Evolutionary conservation across 1,284 basidiomycete species (phyloP).

Genomic region (Rhodotorula sp.): DNA sequence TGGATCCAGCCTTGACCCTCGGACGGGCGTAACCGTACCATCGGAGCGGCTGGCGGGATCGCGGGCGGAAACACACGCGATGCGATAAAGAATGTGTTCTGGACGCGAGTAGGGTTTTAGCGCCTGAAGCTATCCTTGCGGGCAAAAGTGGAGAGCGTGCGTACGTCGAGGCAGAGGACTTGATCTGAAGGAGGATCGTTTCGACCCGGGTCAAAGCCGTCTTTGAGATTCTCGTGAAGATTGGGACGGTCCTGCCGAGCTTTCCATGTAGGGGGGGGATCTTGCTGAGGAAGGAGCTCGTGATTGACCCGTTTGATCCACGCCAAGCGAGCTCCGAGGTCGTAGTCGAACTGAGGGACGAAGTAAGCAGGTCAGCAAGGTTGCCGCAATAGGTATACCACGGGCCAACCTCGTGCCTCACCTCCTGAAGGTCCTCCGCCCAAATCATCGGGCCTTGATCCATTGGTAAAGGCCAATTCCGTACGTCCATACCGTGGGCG

Average conservation of each 20-base stretch:
- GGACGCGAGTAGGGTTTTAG: conserved; percentile 4
- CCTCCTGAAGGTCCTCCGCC: conserved; percentile 15
- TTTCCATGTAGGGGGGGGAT: background rate
- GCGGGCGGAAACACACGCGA: conserved; percentile 22
- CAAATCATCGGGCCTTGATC: conserved; percentile 6
- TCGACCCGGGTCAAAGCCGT: conserved; percentile 26
- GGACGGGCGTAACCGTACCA: conserved; percentile 10
- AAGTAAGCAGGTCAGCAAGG: background rate
- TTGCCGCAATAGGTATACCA: background rate
- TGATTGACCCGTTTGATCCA: conserved; percentile 23
- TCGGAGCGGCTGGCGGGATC: background rate
- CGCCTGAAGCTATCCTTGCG: background rate
- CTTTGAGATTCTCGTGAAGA: conserved; percentile 11
- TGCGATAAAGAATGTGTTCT: conserved; percentile 30
- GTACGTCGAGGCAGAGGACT: conserved; percentile 4
- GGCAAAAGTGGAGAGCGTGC: background rate
- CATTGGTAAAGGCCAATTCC: conserved; percentile 20
- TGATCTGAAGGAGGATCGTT: conserved; percentile 16
- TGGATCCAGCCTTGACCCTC: conserved; percentile 23
- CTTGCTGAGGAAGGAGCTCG: conserved; percentile 15
- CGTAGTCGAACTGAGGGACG: conserved; percentile 22
- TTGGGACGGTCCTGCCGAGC: background rate
- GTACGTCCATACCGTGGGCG: conserved; percentile 22
- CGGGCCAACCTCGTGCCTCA: background rate
- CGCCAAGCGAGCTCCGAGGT: conserved; percentile 4